phyloP scores from a whole-genome alignment of 2,329 filamentous ascomycete species.

The Epichloe bromicola region DNA sequence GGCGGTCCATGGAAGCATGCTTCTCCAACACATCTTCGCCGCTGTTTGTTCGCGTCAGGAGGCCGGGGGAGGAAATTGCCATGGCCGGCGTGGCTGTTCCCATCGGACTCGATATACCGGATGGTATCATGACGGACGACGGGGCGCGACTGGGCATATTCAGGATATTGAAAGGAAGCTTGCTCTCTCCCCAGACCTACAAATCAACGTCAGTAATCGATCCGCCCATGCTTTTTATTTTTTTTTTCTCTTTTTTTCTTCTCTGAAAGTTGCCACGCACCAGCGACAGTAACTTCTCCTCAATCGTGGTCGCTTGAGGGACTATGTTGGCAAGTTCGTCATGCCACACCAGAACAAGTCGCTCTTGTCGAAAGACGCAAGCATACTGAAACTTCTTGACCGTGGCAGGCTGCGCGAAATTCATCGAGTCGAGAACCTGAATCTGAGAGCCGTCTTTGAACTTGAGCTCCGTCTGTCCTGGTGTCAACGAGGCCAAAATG shows the following conservation, averaged over 20 bases:
- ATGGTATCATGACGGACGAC: constrained; percentile 9
- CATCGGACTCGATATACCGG: constrained; percentile 9
- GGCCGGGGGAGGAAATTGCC: constrained; percentile 8
- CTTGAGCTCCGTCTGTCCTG: constrained; percentile 28
- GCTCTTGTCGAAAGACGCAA: constrained; percentile 28
- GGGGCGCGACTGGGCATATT: constrained; percentile 8
- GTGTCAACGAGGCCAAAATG: constrained; percentile 27
- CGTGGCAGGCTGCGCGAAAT: constrained; percentile 22
- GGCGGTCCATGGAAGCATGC: constrained; percentile 12
- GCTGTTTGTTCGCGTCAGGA: constrained; percentile 8
- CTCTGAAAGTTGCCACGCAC: too few species aligned
- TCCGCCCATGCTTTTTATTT: not conserved
- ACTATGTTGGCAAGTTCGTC: constrained; percentile 27
- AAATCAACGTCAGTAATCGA: not conserved
- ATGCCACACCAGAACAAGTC: constrained; percentile 29
- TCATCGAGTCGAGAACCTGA: constrained; percentile 31
- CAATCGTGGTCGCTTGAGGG: constrained; percentile 21
- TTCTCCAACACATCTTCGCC: constrained; percentile 14
- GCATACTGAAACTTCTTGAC: constrained; percentile 30
- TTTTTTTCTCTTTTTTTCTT: too few species aligned
- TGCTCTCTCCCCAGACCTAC: constrained; percentile 15
- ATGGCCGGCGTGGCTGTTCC: constrained; percentile 9
- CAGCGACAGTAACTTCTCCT: constrained; percentile 20
- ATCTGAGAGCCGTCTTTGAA: constrained; percentile 29
- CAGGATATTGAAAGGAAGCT: constrained; percentile 8